Percentiles rank a stretch among this genome's conserved stretches.
These are phyloP conservation scores for Scenedesmus sp. DNA, from an alignment of 163 green algal species.

Conservation along the genomic window DNA sequence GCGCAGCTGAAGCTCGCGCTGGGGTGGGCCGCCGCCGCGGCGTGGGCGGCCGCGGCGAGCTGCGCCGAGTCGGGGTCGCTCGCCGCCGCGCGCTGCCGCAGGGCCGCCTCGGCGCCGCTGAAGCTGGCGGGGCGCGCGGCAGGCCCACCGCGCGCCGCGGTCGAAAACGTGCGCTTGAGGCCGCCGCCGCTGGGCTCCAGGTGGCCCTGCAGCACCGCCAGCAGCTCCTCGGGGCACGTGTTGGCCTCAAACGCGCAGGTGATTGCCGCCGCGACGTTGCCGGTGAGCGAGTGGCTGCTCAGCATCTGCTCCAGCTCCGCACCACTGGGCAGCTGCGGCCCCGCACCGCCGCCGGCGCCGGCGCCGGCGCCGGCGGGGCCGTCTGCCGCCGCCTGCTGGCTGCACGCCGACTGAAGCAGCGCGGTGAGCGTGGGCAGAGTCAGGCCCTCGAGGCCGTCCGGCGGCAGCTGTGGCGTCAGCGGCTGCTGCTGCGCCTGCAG, in stretches of 20 bases:
- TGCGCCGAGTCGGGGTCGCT: too few species aligned
- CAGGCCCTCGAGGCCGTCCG: too few species aligned
- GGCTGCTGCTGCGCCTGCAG: not conserved
- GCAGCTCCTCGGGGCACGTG: constrained; percentile 13
- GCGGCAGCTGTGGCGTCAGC: not conserved
- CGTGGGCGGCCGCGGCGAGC: too few species aligned
- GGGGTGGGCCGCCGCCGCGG: too few species aligned
- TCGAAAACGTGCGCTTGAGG: too few species aligned
- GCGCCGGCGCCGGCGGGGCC: not conserved
- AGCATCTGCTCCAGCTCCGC: constrained; percentile 21
- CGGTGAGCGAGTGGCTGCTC: not conserved
- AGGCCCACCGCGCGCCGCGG: not conserved
- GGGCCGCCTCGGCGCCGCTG: not conserved
- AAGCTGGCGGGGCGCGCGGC: constrained; percentile 4
- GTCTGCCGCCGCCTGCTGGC: too few species aligned
- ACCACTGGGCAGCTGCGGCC: constrained; percentile 11
- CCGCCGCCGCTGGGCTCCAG: not conserved
- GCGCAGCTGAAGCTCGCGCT: too few species aligned
- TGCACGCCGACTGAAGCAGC: not conserved
- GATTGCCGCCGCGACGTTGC: constrained; percentile 5
- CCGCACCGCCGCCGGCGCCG: constrained; percentile 8
- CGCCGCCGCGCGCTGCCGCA: not conserved
- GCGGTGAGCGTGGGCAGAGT: too few species aligned
- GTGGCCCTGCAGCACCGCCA: not conserved
- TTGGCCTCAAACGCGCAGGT: constrained; percentile 1